Percentiles rank a stretch among this genome's conserved stretches.
These are phyloP conservation scores for Tremellales sp. DNA, from an alignment of 1,284 basidiomycete genomes.

Conservation along the genomic window DNA sequence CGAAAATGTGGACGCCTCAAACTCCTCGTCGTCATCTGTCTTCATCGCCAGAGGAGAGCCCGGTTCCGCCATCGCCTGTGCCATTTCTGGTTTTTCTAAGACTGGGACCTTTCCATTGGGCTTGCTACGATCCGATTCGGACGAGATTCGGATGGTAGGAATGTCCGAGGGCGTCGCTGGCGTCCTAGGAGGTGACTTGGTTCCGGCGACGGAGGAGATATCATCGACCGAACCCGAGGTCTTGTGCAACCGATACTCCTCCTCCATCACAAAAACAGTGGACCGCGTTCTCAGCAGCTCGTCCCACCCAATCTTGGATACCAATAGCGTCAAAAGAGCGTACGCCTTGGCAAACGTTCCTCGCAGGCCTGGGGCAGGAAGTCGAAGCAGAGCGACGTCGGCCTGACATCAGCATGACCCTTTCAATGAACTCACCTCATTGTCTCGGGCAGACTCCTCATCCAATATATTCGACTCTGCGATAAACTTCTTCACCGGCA, in stretches of 20 bases:
- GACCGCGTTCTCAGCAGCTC: slow-evolving; percentile 92
- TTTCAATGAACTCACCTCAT: slow-evolving; percentile 58
- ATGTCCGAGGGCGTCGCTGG: slow-evolving; percentile 51
- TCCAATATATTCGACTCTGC: slow-evolving; percentile 63
- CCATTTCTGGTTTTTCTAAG: slow-evolving; percentile 47
- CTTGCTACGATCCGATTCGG: slow-evolving; percentile 61
- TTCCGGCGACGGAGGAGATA: slow-evolving; percentile 60
- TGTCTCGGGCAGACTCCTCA: slow-evolving; percentile 64
- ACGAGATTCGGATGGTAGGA: slow-evolving; percentile 85
- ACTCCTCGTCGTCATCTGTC: slow-evolving; percentile 26
- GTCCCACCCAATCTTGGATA: slow-evolving; percentile 96
- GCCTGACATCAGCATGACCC: slow-evolving; percentile 53
- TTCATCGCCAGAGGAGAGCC: slow-evolving; percentile 47
- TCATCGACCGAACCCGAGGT: slow-evolving; percentile 61
- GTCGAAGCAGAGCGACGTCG: slow-evolving; percentile 84
- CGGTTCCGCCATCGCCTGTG: slow-evolving; percentile 37
- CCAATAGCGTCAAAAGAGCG: slow-evolving; percentile 79
- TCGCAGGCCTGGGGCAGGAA: slow-evolving; percentile 88
- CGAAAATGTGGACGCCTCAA: slow-evolving; percentile 77
- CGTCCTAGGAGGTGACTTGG: slow-evolving; percentile 17
- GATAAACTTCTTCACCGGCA: slow-evolving; percentile 82
- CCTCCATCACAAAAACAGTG: slow-evolving; percentile 98
- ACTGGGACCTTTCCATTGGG: slow-evolving; percentile 28
- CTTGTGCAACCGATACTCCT: slow-evolving; percentile 78
- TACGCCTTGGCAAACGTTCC: slow-evolving; percentile 97